A percentile compares a stretch with the other conserved stretches of the same genome.
phyloP scores from a whole-genome alignment of 2,329 filamentous ascomycete genomes.

The Arthrobotrys iridis region DNA sequence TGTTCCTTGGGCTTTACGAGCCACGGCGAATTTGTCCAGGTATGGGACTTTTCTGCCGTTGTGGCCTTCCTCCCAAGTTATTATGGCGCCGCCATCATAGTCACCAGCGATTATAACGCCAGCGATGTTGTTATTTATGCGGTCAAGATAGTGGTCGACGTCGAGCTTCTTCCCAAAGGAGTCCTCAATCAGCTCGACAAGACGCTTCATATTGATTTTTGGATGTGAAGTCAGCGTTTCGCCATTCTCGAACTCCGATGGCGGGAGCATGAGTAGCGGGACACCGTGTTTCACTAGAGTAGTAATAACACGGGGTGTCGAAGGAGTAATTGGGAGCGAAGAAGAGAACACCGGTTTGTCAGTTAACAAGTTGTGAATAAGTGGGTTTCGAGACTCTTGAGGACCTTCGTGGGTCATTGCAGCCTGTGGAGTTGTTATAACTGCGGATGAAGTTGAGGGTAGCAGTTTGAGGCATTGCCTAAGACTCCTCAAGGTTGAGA shows the following conservation, averaged over 20 bases:
- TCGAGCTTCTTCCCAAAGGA: conserved; percentile 89
- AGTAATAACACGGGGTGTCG: conserved; percentile 67
- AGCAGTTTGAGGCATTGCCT: conserved; percentile 77
- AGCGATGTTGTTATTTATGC: conserved; percentile 83
- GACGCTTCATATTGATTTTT: conserved; percentile 80
- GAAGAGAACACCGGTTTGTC: conserved; percentile 94
- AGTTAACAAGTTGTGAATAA: conserved; percentile 95
- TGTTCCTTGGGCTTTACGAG: conserved; percentile 86
- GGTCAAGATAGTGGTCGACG: conserved; percentile 79
- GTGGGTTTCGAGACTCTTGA: conserved; percentile 71
- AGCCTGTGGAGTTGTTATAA: conserved; percentile 87
- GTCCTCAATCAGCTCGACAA: conserved; percentile 90
- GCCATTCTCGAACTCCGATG: conserved; percentile 62
- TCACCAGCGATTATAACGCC: conserved; percentile 94
- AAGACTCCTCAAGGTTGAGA: conserved; percentile 78
- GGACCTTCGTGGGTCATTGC: conserved; percentile 67
- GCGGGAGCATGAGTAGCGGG: conserved; percentile 83
- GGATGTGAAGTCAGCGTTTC: conserved; percentile 72
- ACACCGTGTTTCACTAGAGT: conserved; percentile 93
- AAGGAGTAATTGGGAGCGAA: conserved; percentile 74
- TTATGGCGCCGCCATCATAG: conserved; percentile 92
- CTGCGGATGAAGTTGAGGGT: conserved; percentile 82
- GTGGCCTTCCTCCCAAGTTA: conserved; percentile 83
- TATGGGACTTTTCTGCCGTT: conserved; percentile 82
- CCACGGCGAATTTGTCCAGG: conserved; percentile 95